Base-by-base conservation (phyloP, 2,329 filamentous ascomycete genomes). In the Fusarium aywerte region DNA sequence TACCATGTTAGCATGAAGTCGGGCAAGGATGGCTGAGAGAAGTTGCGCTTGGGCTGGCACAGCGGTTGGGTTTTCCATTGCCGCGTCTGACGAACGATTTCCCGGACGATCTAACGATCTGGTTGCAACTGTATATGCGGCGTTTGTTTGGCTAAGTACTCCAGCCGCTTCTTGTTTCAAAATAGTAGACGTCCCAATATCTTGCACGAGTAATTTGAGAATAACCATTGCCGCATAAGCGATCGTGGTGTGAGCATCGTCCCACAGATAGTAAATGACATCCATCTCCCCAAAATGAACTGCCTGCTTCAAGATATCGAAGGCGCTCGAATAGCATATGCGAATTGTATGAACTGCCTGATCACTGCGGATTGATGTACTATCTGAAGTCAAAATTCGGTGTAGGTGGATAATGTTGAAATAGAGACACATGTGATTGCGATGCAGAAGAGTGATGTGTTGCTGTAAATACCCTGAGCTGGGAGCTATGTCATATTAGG, bases 261-360 rank as follows among this genome's bases (percentile, higher is more conserved):
- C 33, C 56, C 56, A 58, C 7, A 58, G 40, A 13, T 58, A 58
- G 21, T 40, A 58, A 5, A 58, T 23, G 6, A 13, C 16, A 2
- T 39, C 42, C 1, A 40, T 7, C 9, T 48, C 27, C 3, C 52
- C 51, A 2, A 58, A 13, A 7, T 21, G n/a, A 11, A 48, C 13
- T 4, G n/a, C 27, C 6, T 33, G 51, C 7, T 36, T 32, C 9
- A 58, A 12, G 10, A 58, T 11, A 2, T 33, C 25, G 4, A 58
- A 21, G 10, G 21, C 52, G 15, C 52, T 58, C 4, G 27, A 58
- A 9, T n/a, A 57, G n/a, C 56, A 58, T 1, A 58, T 1, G 3
- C 36, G n/a, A 15, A 29, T 23, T 4, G 50, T 45, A 4, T 43
- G 50, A 0, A 13, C 15, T 13, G 32, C 38, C 3, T 32, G 18